Evolutionary conservation across 495 filamentous ascomycete genomes (phyloP).

Genomic region (Penicillium subrubescens): DNA sequence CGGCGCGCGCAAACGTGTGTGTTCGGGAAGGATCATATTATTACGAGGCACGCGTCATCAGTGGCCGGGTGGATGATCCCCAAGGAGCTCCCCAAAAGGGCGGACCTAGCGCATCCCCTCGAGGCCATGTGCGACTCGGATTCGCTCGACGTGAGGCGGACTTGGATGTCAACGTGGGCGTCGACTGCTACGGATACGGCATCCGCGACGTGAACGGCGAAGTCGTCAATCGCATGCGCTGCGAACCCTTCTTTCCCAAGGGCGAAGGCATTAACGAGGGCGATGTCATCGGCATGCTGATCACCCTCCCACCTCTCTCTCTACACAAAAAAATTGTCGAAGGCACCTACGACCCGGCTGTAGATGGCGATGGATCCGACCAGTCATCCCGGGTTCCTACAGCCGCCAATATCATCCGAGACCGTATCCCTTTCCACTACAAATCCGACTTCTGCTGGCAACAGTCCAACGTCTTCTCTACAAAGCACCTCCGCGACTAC

Average conservation of each 20-base stretch:
- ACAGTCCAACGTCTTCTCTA: slow-evolving; percentile 84
- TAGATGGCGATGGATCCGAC: slow-evolving; percentile 51
- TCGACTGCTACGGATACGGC: slow-evolving; percentile 95
- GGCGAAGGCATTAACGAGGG: slow-evolving; percentile 74
- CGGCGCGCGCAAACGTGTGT: slow-evolving; percentile 78
- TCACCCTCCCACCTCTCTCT: slow-evolving; percentile 80
- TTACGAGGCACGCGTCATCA: slow-evolving; percentile 88
- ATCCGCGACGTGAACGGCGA: slow-evolving; percentile 87
- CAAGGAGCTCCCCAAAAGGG: slow-evolving; percentile 28
- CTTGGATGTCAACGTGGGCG: slow-evolving; percentile 89
- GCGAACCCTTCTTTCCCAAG: slow-evolving; percentile 80
- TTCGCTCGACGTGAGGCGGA: slow-evolving; percentile 90
- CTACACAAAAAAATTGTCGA: slow-evolving; percentile 87
- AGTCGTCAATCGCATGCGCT: slow-evolving; percentile 90
- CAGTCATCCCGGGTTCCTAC: slow-evolving; percentile 20
- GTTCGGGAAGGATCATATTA: slow-evolving; percentile 91
- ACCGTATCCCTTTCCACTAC: slow-evolving; percentile 90
- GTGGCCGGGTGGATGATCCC: slow-evolving; percentile 53
- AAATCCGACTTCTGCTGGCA: slow-evolving; percentile 94
- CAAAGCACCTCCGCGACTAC: slow-evolving; percentile 83
- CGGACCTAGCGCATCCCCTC: slow-evolving; percentile 38
- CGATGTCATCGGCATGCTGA: slow-evolving; percentile 93
- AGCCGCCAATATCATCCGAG: slow-evolving; percentile 81
- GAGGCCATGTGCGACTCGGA: slow-evolving; percentile 84
- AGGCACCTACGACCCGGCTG: slow-evolving; percentile 81